Base-by-base conservation (phyloP, 1,139 yeast species). In the Scheffersomyces insectosa region DNA sequence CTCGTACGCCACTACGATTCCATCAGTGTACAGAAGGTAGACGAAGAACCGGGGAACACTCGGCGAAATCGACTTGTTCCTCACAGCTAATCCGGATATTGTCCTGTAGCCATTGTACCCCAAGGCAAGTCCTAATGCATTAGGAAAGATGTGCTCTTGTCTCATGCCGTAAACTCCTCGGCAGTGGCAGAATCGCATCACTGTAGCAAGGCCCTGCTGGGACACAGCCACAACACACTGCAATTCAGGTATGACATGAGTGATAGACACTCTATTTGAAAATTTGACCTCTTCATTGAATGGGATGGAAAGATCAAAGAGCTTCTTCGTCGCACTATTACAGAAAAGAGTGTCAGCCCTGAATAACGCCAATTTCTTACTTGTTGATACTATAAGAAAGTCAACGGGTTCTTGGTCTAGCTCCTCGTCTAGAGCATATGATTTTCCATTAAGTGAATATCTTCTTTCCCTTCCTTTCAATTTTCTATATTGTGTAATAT, bases 111-210 rank as follows among this genome's bases (percentile, higher is more conserved):
- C 71, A 38, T 59, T 54, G 34, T 54, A 49, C 3, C 68, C 66
- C 29, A 61, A 42, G 0, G 63, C 62, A 30, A 68, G 46, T 8
- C 57, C 55, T 8, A 56, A 42, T 8, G 69, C 69, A 51, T 75
- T 70, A 5, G 83, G 81, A 40, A 83, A 72, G 1, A 78, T 56
- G 49, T 70, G 75, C 54, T 85, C 91, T 50, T 82, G 87, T 36
- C 90, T 63, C 72, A 84, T 68, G 2, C 82, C 80, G 50, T 66
- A 73, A 0, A 83, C 57, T 0, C 88, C 88, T 27, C 83, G 60
- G 54, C 73, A 73, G 39, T 72, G 68, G 25, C 86, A 82, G 34
- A 85, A 56, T 33, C 91, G 60, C 62, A 83, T 73, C 0, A 85
- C 61, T 1, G 83, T 62, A 5, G 82, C 73, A n/a, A 75, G 58